These are phyloP conservation scores for Aspergillus jensenii DNA, from an alignment of 2,329 filamentous ascomycete genomes.

Conservation along the genomic window DNA sequence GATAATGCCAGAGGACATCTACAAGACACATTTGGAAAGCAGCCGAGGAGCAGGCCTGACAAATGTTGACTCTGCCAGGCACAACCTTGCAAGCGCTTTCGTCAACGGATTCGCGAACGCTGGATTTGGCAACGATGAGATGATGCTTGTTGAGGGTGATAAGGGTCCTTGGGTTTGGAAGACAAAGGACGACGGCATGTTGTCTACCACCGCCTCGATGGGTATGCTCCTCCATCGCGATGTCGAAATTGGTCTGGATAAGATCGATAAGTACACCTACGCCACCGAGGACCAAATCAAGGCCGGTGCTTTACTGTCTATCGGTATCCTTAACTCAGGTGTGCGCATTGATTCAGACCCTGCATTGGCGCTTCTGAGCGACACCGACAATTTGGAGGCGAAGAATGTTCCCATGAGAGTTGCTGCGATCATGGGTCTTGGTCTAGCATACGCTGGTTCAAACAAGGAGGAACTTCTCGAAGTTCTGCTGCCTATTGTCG, in stretches of 20 bases:
- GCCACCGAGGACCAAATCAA: constrained; percentile 79
- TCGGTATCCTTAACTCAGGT: constrained; percentile 93
- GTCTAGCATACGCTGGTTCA: constrained; percentile 89
- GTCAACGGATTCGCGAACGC: constrained; percentile 98
- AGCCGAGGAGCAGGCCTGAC: constrained; percentile 89
- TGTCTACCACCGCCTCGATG: constrained; percentile 91
- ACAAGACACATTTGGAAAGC: constrained; percentile 98
- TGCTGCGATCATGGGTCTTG: constrained; percentile 92
- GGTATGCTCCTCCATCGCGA: constrained; percentile 94
- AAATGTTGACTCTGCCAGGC: constrained; percentile 90
- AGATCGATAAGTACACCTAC: constrained; percentile 93
- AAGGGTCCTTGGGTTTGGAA: constrained; percentile 98
- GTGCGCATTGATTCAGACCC: constrained; percentile 88
- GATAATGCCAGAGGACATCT: constrained; percentile 96
- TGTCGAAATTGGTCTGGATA: constrained; percentile 85
- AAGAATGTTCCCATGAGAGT: constrained; percentile 76
- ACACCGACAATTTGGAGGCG: constrained; percentile 74
- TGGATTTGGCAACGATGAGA: constrained; percentile 92
- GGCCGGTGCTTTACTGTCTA: constrained; percentile 87
- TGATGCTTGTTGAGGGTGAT: constrained; percentile 89
- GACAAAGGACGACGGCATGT: constrained; percentile 96
- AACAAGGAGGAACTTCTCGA: constrained; percentile 89
- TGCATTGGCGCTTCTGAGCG: constrained; percentile 80
- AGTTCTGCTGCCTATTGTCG: constrained; percentile 80
- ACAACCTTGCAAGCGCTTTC: constrained; percentile 93